Base-by-base conservation (phyloP, 2,329 filamentous ascomycete genomes). In the Paraphaeosphaeria sporulosa region DNA sequence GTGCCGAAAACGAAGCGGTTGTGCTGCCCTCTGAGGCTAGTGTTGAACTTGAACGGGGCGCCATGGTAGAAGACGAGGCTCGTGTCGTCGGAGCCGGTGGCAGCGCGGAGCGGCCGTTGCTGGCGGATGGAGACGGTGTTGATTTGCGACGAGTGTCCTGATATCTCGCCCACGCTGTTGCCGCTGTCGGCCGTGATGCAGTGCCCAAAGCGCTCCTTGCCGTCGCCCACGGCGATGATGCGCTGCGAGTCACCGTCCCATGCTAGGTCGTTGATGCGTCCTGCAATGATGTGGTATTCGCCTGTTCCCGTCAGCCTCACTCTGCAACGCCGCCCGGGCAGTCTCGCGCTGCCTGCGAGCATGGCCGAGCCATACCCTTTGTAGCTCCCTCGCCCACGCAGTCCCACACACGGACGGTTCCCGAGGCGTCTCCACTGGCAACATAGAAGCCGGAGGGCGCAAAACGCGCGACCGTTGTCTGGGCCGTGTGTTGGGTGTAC, bases 181-280 rank as follows among this genome's bases (percentile, higher is more conserved):
- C 95, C 95, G 74, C 92, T 96, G 80, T 98, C 95, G 68, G 30
- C 75, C 17, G 93, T 97, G 76, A 98, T 93, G 82, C 93, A 97
- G 78, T 94, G 92, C 15, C 94, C 94, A 76, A 93, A 97, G 58
- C 93, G 87, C 81, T 98, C 93, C 74, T 94, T 94, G 54, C 95
- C 95, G 70, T 98, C 92, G 47, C 95, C 95, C 5, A 99, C 94
- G 3, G 94, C 95, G 72, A 98, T 97, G 74, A 99, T 90, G 52
- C 95, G 90, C 82, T 97, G 94, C 62, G 92, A 96, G 79, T 99
- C 95, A 59, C 94, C 94, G 73, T 98, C 95, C 94, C 95, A 99
- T 1, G 93, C 94, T 66, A 99, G 88, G 77, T 99, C 95, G 76
- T 97, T 96, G 80, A 99, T 94, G 56, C 92, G 90, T 13, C 95